phyloP scores from a whole-genome alignment of 2,329 filamentous ascomycete species.

The Aureobasidium vineae region DNA sequence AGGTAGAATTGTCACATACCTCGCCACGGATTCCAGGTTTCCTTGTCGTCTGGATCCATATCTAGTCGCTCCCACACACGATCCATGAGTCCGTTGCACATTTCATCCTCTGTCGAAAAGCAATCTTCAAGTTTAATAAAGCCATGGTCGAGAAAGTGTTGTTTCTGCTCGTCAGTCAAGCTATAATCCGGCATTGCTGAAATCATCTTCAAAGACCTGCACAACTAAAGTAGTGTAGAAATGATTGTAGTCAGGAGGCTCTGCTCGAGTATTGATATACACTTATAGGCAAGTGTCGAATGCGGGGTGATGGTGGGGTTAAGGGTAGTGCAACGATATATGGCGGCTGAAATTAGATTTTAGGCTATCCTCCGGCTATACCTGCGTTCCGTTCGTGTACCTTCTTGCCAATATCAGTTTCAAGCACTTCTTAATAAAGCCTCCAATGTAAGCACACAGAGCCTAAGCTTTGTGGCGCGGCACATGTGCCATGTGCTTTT shows the following conservation, averaged over 20 bases:
- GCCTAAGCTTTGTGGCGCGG: neutral
- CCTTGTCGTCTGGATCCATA: constrained; percentile 61
- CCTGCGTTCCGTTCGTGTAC: neutral
- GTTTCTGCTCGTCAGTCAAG: constrained; percentile 49
- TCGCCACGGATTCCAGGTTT: constrained; percentile 62
- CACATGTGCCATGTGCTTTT: neutral
- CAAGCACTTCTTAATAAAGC: neutral
- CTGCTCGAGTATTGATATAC: neutral
- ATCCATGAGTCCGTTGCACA: constrained; percentile 27
- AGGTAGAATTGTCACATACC: constrained; percentile 39
- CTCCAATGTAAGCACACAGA: neutral
- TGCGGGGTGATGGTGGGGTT: constrained; percentile 6
- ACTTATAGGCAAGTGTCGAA: neutral
- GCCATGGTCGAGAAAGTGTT: constrained; percentile 56
- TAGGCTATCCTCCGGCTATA: constrained; percentile 18
- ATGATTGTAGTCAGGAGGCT: too few relatives aligned
- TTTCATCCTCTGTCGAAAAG: constrained; percentile 51
- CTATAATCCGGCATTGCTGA: constrained; percentile 26
- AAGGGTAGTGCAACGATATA: neutral
- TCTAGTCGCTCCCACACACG: constrained; percentile 63
- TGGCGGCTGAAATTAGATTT: constrained; percentile 9
- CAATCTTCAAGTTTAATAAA: constrained; percentile 56
- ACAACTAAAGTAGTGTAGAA: too few relatives aligned
- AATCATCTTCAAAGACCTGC: neutral
- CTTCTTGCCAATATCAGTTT: too few relatives aligned